Conservation (phyloP, 108 stramenopile species). For the Nitzschia inconspicua region DNA sequence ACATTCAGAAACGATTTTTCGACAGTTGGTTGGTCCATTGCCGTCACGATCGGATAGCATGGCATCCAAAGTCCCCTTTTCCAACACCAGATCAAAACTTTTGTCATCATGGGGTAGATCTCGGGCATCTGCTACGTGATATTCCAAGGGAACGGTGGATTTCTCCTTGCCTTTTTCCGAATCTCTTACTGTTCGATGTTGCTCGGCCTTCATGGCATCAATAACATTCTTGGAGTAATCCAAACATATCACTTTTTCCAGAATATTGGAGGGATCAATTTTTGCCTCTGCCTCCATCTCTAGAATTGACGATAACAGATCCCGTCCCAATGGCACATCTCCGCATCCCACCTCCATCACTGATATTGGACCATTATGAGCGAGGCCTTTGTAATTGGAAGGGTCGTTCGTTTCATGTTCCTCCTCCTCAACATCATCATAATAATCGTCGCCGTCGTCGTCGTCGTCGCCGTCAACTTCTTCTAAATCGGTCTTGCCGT, state of each 20-base stretch:
- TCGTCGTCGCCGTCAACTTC: constrained; percentile 20
- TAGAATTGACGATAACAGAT: background rate
- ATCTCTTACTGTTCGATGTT: constrained; percentile 10
- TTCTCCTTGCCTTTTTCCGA: constrained; percentile 4
- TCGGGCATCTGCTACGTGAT: constrained; percentile 54
- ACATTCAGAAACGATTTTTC: constrained; percentile 60
- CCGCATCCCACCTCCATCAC: constrained; percentile 84
- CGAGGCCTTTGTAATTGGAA: constrained; percentile 15
- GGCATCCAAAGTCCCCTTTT: constrained; percentile 86
- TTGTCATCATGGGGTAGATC: constrained; percentile 39
- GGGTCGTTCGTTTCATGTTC: constrained; percentile 24
- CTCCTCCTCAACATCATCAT: constrained; percentile 32
- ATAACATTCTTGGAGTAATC: constrained; percentile 72
- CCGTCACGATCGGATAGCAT: constrained; percentile 67
- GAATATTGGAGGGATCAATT: constrained; percentile 11
- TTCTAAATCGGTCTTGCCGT: constrained; percentile 19
- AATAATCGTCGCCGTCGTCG: constrained; percentile 33
- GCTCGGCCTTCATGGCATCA: constrained; percentile 37
- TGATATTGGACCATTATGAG: constrained; percentile 39
- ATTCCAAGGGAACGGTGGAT: constrained; percentile 29
- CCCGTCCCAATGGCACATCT: constrained; percentile 66
- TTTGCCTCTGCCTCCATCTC: background rate
- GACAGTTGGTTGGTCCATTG: constrained; percentile 43
- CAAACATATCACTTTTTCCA: constrained; percentile 52
- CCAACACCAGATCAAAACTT: constrained; percentile 60